A percentile compares a stretch with the other conserved stretches of the same genome.
phyloP scores from a whole-genome alignment of 164 flowering plant species.

The Sedum album region DNA sequence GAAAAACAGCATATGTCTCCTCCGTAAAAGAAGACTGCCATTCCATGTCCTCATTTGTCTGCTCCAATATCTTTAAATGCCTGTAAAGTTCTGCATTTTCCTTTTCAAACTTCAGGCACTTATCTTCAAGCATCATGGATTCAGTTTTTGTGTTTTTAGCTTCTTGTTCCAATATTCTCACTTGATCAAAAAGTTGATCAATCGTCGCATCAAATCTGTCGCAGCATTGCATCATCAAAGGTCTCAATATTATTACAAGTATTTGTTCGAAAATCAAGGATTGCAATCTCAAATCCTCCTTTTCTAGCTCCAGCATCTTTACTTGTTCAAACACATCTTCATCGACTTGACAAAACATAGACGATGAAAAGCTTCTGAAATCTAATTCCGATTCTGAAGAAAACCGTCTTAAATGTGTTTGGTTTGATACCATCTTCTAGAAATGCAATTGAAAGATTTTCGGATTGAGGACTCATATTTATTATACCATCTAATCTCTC shows the following conservation, averaged over 20 bases:
- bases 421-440: constrained; percentile 7
- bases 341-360: constrained; percentile 1
- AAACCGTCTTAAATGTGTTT: constrained; percentile 10
- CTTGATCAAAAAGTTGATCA: neutral
- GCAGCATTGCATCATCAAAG: neutral
- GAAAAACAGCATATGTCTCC: constrained; percentile 20
- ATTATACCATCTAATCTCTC: constrained; percentile 31
- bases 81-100: constrained; percentile 9
- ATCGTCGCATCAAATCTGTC: neutral
- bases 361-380: neutral
- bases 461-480: constrained; percentile 16
- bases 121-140: neutral
- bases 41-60: constrained; percentile 28
- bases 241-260: constrained; percentile 1
- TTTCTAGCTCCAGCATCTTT: neutral
- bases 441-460: constrained; percentile 8
- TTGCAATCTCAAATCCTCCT: neutral
- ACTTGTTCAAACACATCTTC: neutral
- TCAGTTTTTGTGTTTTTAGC: neutral
- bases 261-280: neutral
- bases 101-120: neutral
- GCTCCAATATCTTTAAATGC: constrained; percentile 20
- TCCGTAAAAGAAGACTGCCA: constrained; percentile 23
- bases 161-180: constrained; percentile 1
- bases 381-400: neutral